phyloP scores from a whole-genome alignment of 2,329 filamentous ascomycete species.

The Neopestalotiopsis clavispora region DNA sequence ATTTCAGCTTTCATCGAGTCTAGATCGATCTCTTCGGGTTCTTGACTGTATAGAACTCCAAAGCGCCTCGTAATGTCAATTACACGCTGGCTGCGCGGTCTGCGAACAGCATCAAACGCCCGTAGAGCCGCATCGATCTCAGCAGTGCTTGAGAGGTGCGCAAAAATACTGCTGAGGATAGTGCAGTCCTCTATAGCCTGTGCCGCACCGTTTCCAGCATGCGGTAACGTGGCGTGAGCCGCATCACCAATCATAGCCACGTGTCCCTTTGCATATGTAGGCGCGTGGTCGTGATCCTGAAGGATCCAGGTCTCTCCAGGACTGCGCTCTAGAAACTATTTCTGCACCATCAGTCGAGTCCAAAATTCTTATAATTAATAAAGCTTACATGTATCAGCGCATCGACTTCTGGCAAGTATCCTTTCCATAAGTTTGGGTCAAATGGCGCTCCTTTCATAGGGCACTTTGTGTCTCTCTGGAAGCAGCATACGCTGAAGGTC shows the following conservation, averaged over 20 bases:
- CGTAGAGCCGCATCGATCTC: slow-evolving; percentile 17
- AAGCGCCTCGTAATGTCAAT: slow-evolving; percentile 23
- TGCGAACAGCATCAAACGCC: slow-evolving; percentile 20
- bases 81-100: slow-evolving; percentile 19
- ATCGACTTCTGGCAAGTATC: slow-evolving; percentile 18
- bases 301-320: slow-evolving; percentile 22
- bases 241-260: slow-evolving; percentile 24
- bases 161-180: slow-evolving; percentile 19
- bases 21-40: slow-evolving; percentile 18
- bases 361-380: neutral
- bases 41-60: slow-evolving; percentile 20
- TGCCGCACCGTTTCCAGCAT: slow-evolving; percentile 25
- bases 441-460: slow-evolving; percentile 4
- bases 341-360: neutral
- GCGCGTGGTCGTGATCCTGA: slow-evolving; percentile 23
- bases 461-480: slow-evolving; percentile 20
- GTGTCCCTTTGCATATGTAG: slow-evolving; percentile 19
- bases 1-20: slow-evolving; percentile 18
- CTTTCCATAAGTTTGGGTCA: slow-evolving; percentile 16
- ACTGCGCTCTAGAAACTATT: slow-evolving; percentile 18
- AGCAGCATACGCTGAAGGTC: slow-evolving; percentile 23
- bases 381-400: slow-evolving; percentile 18
- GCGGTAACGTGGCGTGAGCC: slow-evolving; percentile 22
- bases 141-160: neutral
- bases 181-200: slow-evolving; percentile 25